phyloP scores from a whole-genome alignment of 1,284 basidiomycete genomes.

The Rhizoctonia solani region DNA sequence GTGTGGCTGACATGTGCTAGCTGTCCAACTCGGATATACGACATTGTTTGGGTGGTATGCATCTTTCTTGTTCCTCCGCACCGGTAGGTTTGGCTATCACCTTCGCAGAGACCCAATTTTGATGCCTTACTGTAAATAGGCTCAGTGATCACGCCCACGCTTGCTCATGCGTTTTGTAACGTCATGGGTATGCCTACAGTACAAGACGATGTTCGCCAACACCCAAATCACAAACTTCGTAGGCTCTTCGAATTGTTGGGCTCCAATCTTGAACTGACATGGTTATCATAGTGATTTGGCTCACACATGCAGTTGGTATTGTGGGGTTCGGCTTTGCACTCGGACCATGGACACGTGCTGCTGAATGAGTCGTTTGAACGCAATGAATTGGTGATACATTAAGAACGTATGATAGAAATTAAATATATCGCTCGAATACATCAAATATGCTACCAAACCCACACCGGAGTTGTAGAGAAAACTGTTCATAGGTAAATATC shows the following conservation, averaged over 20 bases:
- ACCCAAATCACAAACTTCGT: conserved; percentile 49
- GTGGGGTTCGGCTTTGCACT: conserved; percentile 50
- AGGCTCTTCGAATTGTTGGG: conserved; percentile 40
- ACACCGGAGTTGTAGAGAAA: neutral
- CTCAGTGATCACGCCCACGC: conserved; percentile 56
- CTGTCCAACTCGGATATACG: conserved; percentile 87
- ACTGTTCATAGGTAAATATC: neutral
- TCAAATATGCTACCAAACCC: neutral
- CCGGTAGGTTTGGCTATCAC: conserved; percentile 56
- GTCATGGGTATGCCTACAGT: conserved; percentile 84
- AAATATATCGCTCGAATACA: conserved; percentile 12
- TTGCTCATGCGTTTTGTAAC: conserved; percentile 90
- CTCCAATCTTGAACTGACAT: conserved; percentile 39
- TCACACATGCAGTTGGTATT: conserved; percentile 56
- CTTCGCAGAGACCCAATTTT: neutral
- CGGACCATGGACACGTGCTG: conserved; percentile 41
- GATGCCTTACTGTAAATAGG: conserved; percentile 37
- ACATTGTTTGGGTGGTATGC: conserved; percentile 91
- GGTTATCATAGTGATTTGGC: conserved; percentile 49
- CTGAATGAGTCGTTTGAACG: neutral
- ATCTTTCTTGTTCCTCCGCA: conserved; percentile 82
- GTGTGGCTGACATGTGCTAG: conserved; percentile 49
- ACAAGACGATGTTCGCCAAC: conserved; percentile 47
- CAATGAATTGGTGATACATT: neutral
- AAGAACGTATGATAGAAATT: neutral